A percentile compares a stretch with the other conserved stretches of the same genome.
Conservation (phyloP, 192 early-diverging fungal species). For the Rhizophagus prolifer region DNA sequence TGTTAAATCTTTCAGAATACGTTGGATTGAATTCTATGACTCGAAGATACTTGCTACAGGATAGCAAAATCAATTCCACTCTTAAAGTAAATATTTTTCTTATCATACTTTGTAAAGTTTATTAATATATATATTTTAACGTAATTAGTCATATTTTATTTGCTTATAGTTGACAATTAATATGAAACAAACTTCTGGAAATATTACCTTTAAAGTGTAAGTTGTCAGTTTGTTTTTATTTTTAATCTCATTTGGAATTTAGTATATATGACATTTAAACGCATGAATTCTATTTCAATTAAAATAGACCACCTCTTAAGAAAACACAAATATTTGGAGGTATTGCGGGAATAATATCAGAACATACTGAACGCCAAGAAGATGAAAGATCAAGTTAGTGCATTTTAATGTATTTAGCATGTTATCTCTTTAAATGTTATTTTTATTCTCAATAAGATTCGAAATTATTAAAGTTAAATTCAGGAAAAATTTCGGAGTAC, state of each 20-base stretch:
- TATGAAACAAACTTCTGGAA: constrained; percentile 35
- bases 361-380: constrained; percentile 20
- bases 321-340: constrained; percentile 39
- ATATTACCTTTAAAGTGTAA: constrained; percentile 37
- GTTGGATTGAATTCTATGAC: constrained; percentile 53
- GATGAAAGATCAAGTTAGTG: constrained; percentile 26
- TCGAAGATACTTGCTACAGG: constrained; percentile 62
- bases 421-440: not conserved
- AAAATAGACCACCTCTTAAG: constrained; percentile 37
- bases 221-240: not conserved
- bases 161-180: constrained; percentile 38
- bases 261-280: not conserved
- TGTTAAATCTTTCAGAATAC: constrained; percentile 78
- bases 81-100: constrained; percentile 57
- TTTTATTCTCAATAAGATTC: not conserved
- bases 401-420: not conserved
- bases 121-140: not conserved
- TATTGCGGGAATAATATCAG: constrained; percentile 28
- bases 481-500: constrained; percentile 4
- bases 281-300: not conserved
- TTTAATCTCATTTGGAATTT: not conserved
- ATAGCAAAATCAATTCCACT: constrained; percentile 78
- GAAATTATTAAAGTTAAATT: constrained; percentile 5
- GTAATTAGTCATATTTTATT: not conserved
- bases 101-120: not conserved